Evolutionary conservation across 2,329 filamentous ascomycete species (phyloP), one percentile per base, ranked within the genome.

Genomic region (Penicillium vulpinum): DNA sequence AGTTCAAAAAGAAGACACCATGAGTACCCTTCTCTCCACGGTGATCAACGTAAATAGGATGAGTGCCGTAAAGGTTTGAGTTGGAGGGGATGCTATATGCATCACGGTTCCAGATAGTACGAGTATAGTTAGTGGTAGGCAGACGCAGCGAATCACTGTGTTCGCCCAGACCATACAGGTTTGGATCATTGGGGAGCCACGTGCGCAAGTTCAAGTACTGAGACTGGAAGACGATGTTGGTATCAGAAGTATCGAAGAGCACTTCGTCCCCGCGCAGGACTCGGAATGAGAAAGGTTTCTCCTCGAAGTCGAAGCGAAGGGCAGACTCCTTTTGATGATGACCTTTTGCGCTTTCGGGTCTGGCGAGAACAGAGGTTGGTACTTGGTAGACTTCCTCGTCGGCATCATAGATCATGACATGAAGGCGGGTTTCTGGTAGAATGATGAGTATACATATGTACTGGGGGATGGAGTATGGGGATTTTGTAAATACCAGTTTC

Each of bases 111-210:
- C 87, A 90, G 3, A 91, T 70, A 0, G 88, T 89, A 38, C 89
- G 83, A 33, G 84, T 86, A 70, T 90, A 90, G 72, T 88, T 83
- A 31, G 82, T 85, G 0, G 85, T 88, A 59, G 86, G 85, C 57
- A 92, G 78, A 45, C 83, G 82, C 66, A 91, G 85, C 1, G 85
- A 79, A 63, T 92, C 89, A 2, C 84, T 87, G 70, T 91, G 88
- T 74, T 93, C 90, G 35, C 90, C 90, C 2, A 93, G 80, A 0
- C 91, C 90, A 69, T 94, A 94, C 6, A 94, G 76, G 65, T 88
- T 85, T 0, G 89, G 88, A 51, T 85, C 78, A 1, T 83, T 73
- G 0, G 90, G 89, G 11, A 94, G 78, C 58, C 80, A 83, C 2
- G 90, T 92, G 41, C 88, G 83, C 57, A 93, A 78, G 21, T 87